phyloP scores from a whole-genome alignment of 768 basidiomycete species.

The Phallus indusiatus region DNA sequence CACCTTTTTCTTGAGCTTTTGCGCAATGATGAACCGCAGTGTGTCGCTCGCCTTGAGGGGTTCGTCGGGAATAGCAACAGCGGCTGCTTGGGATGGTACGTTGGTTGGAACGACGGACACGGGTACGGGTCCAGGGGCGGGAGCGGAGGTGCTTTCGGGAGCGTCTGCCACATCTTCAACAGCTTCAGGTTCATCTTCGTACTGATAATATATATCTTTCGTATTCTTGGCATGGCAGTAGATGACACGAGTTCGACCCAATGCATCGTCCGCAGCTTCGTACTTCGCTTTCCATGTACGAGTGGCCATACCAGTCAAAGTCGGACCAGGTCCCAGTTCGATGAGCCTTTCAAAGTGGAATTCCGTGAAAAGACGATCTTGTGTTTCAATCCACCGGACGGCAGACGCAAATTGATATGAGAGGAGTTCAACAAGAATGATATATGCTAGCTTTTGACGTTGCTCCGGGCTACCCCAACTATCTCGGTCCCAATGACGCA shows the following conservation, averaged over 20 bases:
- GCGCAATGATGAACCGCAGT: conserved; percentile 80
- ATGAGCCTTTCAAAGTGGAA: conserved; percentile 90
- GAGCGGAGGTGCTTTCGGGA: conserved; percentile 27
- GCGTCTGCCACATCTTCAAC: conserved; percentile 24
- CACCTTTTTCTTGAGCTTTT: conserved; percentile 95
- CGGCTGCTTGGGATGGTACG: conserved; percentile 49
- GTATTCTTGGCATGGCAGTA: conserved; percentile 91
- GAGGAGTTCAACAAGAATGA: conserved; percentile 91
- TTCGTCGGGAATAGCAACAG: conserved; percentile 73
- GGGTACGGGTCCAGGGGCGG: conserved; percentile 27
- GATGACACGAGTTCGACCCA: conserved; percentile 68
- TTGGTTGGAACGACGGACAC: conserved; percentile 29
- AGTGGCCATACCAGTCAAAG: conserved; percentile 88
- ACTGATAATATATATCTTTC: conserved; percentile 97
- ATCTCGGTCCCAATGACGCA: conserved; percentile 89
- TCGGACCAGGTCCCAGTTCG: conserved; percentile 94
- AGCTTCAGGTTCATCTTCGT: conserved; percentile 70
- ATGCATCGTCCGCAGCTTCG: conserved; percentile 80
- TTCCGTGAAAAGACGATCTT: conserved; percentile 82
- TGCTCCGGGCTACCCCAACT: conserved; percentile 74
- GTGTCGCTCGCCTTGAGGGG: conserved; percentile 90
- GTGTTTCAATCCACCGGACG: conserved; percentile 98
- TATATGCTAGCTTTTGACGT: conserved; percentile 90
- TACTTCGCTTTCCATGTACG: conserved; percentile 91
- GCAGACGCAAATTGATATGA: conserved; percentile 99